phyloP scores from a whole-genome alignment of 2,329 filamentous ascomycete species.

The Claviceps digitariae region DNA sequence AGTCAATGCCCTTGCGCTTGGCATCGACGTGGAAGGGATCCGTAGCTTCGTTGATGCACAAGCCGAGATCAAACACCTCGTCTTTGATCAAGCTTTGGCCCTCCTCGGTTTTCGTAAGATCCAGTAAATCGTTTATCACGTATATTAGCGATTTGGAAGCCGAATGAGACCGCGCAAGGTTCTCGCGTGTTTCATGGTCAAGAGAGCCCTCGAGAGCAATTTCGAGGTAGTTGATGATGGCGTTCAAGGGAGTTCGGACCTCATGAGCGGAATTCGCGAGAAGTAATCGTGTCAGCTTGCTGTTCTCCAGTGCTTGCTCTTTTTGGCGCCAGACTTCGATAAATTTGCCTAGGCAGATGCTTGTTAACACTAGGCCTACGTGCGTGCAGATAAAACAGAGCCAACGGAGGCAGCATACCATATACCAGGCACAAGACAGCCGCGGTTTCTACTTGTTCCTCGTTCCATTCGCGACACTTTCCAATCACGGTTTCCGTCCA shows the following conservation, averaged over 20 bases:
- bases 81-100: slow-evolving; percentile 67
- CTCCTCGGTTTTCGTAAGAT: slow-evolving; percentile 78
- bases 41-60: slow-evolving; percentile 64
- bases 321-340: slow-evolving; percentile 92
- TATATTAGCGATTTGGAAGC: slow-evolving; percentile 88
- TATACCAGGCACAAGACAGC: slow-evolving; percentile 81
- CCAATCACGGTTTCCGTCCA: slow-evolving; percentile 74
- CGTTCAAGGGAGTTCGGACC: slow-evolving; percentile 79
- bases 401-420: slow-evolving; percentile 33
- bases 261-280: slow-evolving; percentile 85
- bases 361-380: slow-evolving; percentile 2
- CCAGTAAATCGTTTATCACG: slow-evolving; percentile 83
- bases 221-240: slow-evolving; percentile 89
- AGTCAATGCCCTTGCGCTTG: slow-evolving; percentile 59
- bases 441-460: slow-evolving; percentile 79
- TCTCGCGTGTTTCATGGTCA: slow-evolving; percentile 73
- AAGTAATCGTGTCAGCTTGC: slow-evolving; percentile 63
- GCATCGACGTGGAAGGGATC: slow-evolving; percentile 62
- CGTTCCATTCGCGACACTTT: slow-evolving; percentile 76
- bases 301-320: slow-evolving; percentile 69
- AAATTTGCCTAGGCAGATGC: slow-evolving; percentile 41
- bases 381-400: neutral
- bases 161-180: slow-evolving; percentile 71
- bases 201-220: slow-evolving; percentile 73
- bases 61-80: slow-evolving; percentile 60